A percentile compares a stretch with the other conserved stretches of the same genome.
Conservation (phyloP, 129 eudicot species). For the Ambrosia trifida region DNA sequence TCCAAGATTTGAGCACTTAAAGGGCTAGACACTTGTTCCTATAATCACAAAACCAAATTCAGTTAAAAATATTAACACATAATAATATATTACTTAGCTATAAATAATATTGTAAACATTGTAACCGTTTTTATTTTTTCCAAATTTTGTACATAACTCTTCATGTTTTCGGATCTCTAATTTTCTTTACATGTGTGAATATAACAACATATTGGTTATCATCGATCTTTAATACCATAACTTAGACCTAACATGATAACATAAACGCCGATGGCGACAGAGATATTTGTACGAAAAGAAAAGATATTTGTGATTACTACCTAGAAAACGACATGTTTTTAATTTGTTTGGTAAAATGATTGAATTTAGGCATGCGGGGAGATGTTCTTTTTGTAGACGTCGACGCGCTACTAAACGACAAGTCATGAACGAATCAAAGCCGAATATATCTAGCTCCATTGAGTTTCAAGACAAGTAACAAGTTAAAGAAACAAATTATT, state of each 20-base stretch:
- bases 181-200: constrained; percentile 19
- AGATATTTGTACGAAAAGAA: constrained; percentile 31
- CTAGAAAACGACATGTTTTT: constrained; percentile 36
- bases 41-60: constrained; percentile 25
- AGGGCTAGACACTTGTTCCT: constrained; percentile 81
- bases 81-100: background rate
- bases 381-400: constrained; percentile 33
- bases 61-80: background rate
- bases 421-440: background rate
- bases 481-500: background rate
- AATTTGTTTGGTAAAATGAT: constrained; percentile 45
- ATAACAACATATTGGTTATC: background rate
- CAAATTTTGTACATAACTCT: constrained; percentile 17
- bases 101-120: background rate
- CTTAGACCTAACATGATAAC: constrained; percentile 38
- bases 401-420: constrained; percentile 28
- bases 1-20: constrained; percentile 66
- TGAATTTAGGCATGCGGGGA: constrained; percentile 39
- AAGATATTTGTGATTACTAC: constrained; percentile 30
- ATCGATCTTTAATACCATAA: constrained; percentile 33
- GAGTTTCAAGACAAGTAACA: constrained; percentile 18
- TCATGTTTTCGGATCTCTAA: constrained; percentile 14
- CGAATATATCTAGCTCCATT: constrained; percentile 7
- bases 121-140: background rate
- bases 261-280: constrained; percentile 28